Percentiles rank a stretch among this genome's conserved stretches.
phyloP scores from a whole-genome alignment of 345 rosid genomes.

The Odontarrhena argentea region DNA sequence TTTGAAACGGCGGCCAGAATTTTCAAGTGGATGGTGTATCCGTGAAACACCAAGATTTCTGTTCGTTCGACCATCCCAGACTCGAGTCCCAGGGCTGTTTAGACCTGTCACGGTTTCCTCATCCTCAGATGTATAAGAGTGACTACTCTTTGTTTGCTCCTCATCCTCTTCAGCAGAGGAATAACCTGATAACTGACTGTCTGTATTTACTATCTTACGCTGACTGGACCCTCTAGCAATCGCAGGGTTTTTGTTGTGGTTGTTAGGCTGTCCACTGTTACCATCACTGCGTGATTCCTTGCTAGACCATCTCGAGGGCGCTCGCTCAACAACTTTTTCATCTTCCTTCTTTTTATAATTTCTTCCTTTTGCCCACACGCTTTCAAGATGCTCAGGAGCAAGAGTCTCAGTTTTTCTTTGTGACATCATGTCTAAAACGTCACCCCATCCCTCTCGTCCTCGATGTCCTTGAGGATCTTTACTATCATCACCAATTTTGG shows the following conservation, averaged over 20 bases:
- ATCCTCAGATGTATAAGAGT: constrained; percentile 75
- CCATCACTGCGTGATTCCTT: constrained; percentile 42
- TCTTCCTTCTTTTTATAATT: constrained; percentile 62
- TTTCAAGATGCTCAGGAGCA: constrained; percentile 95
- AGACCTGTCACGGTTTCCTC: constrained; percentile 85
- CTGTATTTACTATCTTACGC: constrained; percentile 41
- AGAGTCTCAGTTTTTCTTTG: constrained; percentile 84
- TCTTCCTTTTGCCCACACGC: constrained; percentile 98
- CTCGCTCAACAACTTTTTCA: constrained; percentile 38
- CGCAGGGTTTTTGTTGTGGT: constrained; percentile 28
- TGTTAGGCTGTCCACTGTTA: constrained; percentile 38
- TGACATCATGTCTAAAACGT: constrained; percentile 73
- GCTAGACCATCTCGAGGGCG: constrained; percentile 39
- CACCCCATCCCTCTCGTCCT: constrained; percentile 80
- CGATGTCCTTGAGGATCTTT: constrained; percentile 46
- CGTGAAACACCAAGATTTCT: constrained; percentile 68
- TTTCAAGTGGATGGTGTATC: constrained; percentile 98
- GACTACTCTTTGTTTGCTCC: constrained; percentile 56
- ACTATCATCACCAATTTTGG: constrained; percentile 51
- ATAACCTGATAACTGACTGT: constrained; percentile 43
- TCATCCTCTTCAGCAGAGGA: constrained; percentile 60
- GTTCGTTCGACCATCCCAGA: constrained; percentile 93
- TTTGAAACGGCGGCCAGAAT: constrained; percentile 48
- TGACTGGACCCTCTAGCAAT: constrained; percentile 38
- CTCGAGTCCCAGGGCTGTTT: constrained; percentile 87